Evolutionary conservation across 805 yeast species (phyloP).

Genomic region (Candida pseudoglaebosa): DNA sequence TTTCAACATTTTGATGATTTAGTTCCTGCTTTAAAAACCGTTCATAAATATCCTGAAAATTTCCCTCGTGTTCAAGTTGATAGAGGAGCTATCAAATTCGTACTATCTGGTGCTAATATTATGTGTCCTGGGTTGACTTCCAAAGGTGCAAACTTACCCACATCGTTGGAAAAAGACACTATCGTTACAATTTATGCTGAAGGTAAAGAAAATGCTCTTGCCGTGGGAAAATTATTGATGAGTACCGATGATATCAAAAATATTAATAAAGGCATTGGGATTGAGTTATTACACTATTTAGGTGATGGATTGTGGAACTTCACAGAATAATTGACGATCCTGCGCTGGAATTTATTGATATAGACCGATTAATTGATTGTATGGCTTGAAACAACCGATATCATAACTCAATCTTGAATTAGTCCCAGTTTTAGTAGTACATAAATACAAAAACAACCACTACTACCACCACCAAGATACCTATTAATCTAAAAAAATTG

Average conservation of each 20-base stretch:
- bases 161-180: constrained; percentile 60
- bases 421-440: too few relatives aligned
- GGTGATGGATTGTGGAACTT: constrained; percentile 88
- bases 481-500: too few relatives aligned
- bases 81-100: constrained; percentile 94
- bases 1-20: constrained; percentile 79
- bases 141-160: constrained; percentile 79
- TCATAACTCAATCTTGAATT: too few relatives aligned
- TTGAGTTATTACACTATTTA: constrained; percentile 75
- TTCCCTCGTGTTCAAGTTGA: constrained; percentile 90
- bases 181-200: constrained; percentile 85
- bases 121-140: constrained; percentile 96
- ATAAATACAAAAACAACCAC: too few relatives aligned
- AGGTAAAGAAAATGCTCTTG: constrained; percentile 87
- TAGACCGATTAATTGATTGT: too few relatives aligned
- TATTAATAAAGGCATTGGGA: constrained; percentile 83
- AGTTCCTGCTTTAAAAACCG: constrained; percentile 69
- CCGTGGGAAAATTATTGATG: constrained; percentile 85
- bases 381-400: too few relatives aligned
- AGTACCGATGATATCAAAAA: constrained; percentile 83
- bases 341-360: constrained; percentile 6
- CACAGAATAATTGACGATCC: constrained; percentile 45
- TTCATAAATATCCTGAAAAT: constrained; percentile 76
- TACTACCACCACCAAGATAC: too few relatives aligned
- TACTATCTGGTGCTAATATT: constrained; percentile 91